Base-by-base conservation (phyloP, 257 asterid species). In the Euphrasia confusa region DNA sequence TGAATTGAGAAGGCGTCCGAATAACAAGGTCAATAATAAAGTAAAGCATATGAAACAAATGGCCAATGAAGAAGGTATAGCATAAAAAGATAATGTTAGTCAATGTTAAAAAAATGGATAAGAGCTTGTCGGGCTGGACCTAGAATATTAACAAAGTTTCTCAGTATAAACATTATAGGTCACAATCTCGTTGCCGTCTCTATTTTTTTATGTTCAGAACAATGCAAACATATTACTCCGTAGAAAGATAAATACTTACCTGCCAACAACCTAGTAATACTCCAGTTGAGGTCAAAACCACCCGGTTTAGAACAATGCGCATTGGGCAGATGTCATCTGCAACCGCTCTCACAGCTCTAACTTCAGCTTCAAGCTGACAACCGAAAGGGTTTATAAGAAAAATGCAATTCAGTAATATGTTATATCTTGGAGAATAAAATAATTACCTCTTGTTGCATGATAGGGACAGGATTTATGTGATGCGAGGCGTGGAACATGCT, bases 201-300 rank as follows among this genome's bases (percentile, higher is more conserved):
- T 7, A 37, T 8, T 8, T 2, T 37, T 37, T 8, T 37, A 61
- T 57, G 53, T 21, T 40, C 35, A 5, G 64, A 62, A 48, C 2
- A 60, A 57, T 27, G 58, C 2, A 9, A 72, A 59, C 27, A 13
- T 37, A 13, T 10, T 17, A n/a, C n/a, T n/a, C n/a, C n/a, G n/a
- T n/a, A 50, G 65, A 63, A 6, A 44, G 54, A 60, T 24, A 57
- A 58, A 68, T 40, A 7, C 53, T 57, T 71, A 92, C 99, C 96
- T 93, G 99, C 99, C 99, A 93, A 71, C 99, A 93, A 68, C 99
- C 99, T 35, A 93, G 84, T 68, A 87, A 83, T 35, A 89, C 96
- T 2, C 99, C 99, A 45, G 94, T 89, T 32, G 99, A 87, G 58
- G 94, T 93, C 75, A 93, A 77, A 56, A 93, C 84, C 66, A 89